Evolutionary conservation across 345 rosid genomes (phyloP).

Genomic region (Ailanthus altissimus): DNA sequence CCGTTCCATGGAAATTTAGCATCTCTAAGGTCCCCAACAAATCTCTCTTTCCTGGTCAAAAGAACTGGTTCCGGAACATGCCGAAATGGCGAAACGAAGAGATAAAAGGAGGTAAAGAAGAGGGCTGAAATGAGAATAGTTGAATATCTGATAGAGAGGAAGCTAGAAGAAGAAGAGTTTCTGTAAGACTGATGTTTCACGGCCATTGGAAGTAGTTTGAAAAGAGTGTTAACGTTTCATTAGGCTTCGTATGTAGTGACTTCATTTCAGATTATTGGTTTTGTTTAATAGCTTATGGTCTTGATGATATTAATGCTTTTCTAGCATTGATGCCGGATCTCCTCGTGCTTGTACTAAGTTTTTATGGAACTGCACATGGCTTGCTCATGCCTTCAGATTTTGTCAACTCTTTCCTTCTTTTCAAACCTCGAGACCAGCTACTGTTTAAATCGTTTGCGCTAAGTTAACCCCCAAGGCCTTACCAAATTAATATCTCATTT

Average conservation of each 20-base stretch:
- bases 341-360: conserved; percentile 29
- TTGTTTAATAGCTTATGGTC: neutral
- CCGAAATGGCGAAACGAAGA: conserved; percentile 36
- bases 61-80: conserved; percentile 4
- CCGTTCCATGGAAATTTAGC: conserved; percentile 62
- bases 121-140: conserved; percentile 35
- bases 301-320: conserved; percentile 5
- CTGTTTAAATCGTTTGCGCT: too few relatives aligned
- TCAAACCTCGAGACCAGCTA: too few relatives aligned
- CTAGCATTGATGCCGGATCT: conserved; percentile 41
- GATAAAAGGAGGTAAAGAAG: conserved; percentile 40
- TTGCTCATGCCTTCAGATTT: neutral
- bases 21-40: conserved; percentile 61
- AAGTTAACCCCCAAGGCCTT: too few relatives aligned
- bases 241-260: neutral
- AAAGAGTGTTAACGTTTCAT: neutral
- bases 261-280: neutral
- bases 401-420: conserved; percentile 1
- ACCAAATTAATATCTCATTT: too few relatives aligned
- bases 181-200: conserved; percentile 40
- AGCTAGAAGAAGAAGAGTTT: conserved; percentile 30
- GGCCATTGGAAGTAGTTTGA: conserved; percentile 30
- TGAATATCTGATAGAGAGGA: conserved; percentile 34
- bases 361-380: conserved; percentile 29
- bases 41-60: conserved; percentile 8